phyloP scores from a whole-genome alignment of 2,329 filamentous ascomycete genomes.

The Beauveria asiatica region DNA sequence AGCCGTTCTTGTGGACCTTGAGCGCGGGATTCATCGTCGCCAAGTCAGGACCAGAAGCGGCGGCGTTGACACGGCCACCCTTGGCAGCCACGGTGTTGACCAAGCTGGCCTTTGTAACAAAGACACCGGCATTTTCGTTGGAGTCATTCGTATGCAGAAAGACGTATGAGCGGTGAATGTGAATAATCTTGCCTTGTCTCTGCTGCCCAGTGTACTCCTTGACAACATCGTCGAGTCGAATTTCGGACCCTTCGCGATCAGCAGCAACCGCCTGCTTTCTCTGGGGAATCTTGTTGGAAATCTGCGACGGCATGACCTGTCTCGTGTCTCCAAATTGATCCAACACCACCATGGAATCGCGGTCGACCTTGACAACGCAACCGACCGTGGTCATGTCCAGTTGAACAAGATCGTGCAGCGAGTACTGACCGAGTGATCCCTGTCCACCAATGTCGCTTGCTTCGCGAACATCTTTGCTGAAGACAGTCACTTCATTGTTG shows the following conservation, averaged over 20 bases:
- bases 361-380: constrained; percentile 89
- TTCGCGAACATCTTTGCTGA: constrained; percentile 92
- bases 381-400: constrained; percentile 87
- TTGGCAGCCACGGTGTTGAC: constrained; percentile 91
- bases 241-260: constrained; percentile 87
- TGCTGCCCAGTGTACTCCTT: constrained; percentile 83
- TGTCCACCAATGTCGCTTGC: constrained; percentile 86
- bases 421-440: constrained; percentile 76
- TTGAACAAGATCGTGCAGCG: constrained; percentile 89
- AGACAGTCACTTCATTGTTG: constrained; percentile 90
- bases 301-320: constrained; percentile 80
- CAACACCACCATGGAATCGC: constrained; percentile 80
- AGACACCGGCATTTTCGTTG: constrained; percentile 81
- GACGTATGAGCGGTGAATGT: constrained; percentile 87
- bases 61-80: constrained; percentile 65
- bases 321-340: constrained; percentile 83
- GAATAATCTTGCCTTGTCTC: constrained; percentile 79
- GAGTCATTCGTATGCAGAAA: constrained; percentile 81
- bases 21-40: constrained; percentile 88
- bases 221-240: constrained; percentile 83
- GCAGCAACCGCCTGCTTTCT: constrained; percentile 82
- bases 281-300: constrained; percentile 78
- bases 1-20: constrained; percentile 56
- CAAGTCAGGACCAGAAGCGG: constrained; percentile 63
- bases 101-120: constrained; percentile 76